phyloP scores from a whole-genome alignment of 257 asterid genomes.

The Nicotiana undulata region DNA sequence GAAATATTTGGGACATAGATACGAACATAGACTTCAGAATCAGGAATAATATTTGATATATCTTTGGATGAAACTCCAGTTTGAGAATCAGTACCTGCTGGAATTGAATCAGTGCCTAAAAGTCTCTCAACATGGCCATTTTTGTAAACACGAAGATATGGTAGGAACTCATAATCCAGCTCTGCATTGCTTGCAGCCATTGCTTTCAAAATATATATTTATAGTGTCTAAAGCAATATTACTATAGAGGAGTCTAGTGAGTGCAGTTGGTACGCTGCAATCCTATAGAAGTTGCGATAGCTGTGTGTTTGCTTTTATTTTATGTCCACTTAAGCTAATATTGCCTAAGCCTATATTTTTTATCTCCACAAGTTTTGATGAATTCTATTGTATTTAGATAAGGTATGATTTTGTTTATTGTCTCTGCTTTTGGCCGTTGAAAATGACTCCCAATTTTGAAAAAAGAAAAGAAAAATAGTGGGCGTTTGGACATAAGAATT shows the following conservation, averaged over 20 bases:
- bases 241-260: background rate
- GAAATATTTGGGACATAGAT: conserved; percentile 24
- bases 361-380: background rate
- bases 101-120: conserved; percentile 15
- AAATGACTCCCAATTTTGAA: background rate
- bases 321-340: no score
- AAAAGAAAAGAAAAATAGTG: background rate
- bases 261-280: no score
- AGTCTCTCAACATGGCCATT: conserved; percentile 32
- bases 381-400: background rate
- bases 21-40: conserved; percentile 18
- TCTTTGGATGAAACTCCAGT: conserved; percentile 32
- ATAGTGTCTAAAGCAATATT: background rate
- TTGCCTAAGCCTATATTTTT: no score
- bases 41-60: conserved; percentile 19
- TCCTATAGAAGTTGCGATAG: no score
- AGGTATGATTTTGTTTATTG: background rate
- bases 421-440: background rate
- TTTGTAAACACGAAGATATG: conserved; percentile 22
- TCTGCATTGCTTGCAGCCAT: background rate
- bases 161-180: conserved; percentile 19
- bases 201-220: background rate
- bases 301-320: no score
- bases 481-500: no score
- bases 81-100: conserved; percentile 20